These are phyloP conservation scores for Butyriboletus loyo DNA, from an alignment of 768 basidiomycete genomes.

Conservation along the genomic window DNA sequence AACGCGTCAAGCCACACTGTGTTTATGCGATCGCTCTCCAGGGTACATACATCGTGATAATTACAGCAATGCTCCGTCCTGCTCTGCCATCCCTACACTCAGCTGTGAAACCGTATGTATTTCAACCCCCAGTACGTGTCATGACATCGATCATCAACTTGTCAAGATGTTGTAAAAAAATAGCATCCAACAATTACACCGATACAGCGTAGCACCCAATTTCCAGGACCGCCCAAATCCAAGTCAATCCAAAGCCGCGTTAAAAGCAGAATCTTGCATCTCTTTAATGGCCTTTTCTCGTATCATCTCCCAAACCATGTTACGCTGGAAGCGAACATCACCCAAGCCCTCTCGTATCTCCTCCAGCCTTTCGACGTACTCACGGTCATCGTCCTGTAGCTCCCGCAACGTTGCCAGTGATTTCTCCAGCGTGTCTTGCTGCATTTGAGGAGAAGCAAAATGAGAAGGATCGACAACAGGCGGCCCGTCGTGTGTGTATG, in stretches of 20 bases:
- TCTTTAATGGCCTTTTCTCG: slow-evolving; percentile 73
- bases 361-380: slow-evolving; percentile 80
- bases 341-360: slow-evolving; percentile 83
- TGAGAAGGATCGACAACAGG: slow-evolving; percentile 57
- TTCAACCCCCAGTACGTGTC: not conserved
- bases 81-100: not conserved
- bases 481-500: slow-evolving; percentile 44
- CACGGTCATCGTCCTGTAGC: slow-evolving; percentile 81
- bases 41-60: slow-evolving; percentile 10
- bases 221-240: not conserved
- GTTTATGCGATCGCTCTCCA: slow-evolving; percentile 7
- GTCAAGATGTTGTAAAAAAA: not conserved
- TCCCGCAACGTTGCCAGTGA: slow-evolving; percentile 71
- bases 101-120: not conserved
- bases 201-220: slow-evolving; percentile 2
- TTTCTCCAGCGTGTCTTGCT: slow-evolving; percentile 70
- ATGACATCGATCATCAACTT: not conserved
- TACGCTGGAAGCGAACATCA: slow-evolving; percentile 66
- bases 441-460: slow-evolving; percentile 62
- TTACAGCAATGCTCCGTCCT: not conserved
- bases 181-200: not conserved
- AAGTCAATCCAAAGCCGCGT: slow-evolving; percentile 28
- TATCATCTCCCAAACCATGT: slow-evolving; percentile 73
- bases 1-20: not conserved
- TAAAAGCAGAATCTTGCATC: slow-evolving; percentile 60